phyloP scores from a whole-genome alignment of 331 rosid genomes.

The Rosa hybrid region DNA sequence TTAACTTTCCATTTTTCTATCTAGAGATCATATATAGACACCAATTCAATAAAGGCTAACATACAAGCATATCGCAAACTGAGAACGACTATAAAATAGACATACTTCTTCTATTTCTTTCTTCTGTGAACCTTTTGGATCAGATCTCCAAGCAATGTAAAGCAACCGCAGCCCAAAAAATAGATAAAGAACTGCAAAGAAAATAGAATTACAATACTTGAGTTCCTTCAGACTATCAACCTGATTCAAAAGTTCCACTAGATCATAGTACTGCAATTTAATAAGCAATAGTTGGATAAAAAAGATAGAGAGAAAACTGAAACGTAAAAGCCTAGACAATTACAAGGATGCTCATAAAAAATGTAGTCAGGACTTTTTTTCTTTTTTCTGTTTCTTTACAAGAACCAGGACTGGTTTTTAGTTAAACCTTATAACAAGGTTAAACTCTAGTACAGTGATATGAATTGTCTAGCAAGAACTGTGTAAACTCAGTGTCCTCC shows the following conservation, averaged over 20 bases:
- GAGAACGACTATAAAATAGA: background rate
- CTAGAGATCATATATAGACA: background rate
- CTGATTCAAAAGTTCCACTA: background rate
- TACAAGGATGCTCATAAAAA: background rate
- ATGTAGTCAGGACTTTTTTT: background rate
- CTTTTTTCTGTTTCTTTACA: background rate
- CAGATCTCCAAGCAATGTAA: slow-evolving; percentile 98
- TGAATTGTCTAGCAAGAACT: background rate
- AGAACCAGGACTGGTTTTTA: background rate
- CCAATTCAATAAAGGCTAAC: background rate
- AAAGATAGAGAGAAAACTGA: background rate
- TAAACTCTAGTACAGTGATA: background rate
- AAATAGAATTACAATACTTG: slow-evolving; percentile 14
- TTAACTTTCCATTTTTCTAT: slow-evolving; percentile 3
- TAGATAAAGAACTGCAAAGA: slow-evolving; percentile 79
- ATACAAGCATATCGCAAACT: background rate
- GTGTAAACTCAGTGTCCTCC: background rate
- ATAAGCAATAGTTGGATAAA: background rate
- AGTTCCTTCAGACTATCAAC: slow-evolving; percentile 11
- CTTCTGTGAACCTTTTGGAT: slow-evolving; percentile 88
- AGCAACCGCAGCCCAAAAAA: slow-evolving; percentile 91
- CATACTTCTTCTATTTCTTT: slow-evolving; percentile 98
- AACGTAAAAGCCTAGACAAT: slow-evolving; percentile 10
- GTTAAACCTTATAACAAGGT: background rate
- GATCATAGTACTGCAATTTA: background rate